Percentiles rank a stretch among this genome's conserved stretches.
These are phyloP conservation scores for Ophiostoma sp. DNA, from an alignment of 2,329 filamentous ascomycete species.

Conservation along the genomic window DNA sequence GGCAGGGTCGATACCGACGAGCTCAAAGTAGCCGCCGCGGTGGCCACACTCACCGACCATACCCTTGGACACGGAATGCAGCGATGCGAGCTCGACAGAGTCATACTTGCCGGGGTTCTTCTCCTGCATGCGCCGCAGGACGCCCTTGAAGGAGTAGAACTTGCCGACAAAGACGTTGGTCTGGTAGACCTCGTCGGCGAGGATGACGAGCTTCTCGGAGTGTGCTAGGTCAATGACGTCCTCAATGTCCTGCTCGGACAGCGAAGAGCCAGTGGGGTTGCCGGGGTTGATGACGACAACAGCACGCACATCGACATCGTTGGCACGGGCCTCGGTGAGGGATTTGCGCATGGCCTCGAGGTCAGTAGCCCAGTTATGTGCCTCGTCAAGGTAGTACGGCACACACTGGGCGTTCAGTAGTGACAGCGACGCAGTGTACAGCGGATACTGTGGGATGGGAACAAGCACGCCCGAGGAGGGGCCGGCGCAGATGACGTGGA, in stretches of 20 bases:
- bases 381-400: constrained; percentile 89
- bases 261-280: constrained; percentile 88
- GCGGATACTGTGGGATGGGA: constrained; percentile 94
- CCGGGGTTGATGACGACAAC: constrained; percentile 98
- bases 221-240: constrained; percentile 81
- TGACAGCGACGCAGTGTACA: constrained; percentile 89
- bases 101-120: constrained; percentile 71
- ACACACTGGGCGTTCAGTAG: constrained; percentile 81
- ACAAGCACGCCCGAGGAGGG: constrained; percentile 79
- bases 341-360: constrained; percentile 68
- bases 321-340: constrained; percentile 65
- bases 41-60: constrained; percentile 99
- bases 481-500: constrained; percentile 78
- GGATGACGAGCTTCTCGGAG: constrained; percentile 76
- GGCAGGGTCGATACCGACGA: constrained; percentile 77
- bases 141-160: constrained; percentile 93
- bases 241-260: constrained; percentile 72
- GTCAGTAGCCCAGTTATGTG: constrained; percentile 81
- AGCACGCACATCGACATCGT: constrained; percentile 80
- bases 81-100: constrained; percentile 77
- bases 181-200: constrained; percentile 98
- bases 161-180: constrained; percentile 94
- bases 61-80: constrained; percentile 94
- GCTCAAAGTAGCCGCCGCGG: constrained; percentile 95
- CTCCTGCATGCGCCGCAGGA: constrained; percentile 74